A percentile compares a stretch with the other conserved stretches of the same genome.
Conservation (phyloP, 768 basidiomycete genomes). For the Clitopilus passeckerianus region DNA sequence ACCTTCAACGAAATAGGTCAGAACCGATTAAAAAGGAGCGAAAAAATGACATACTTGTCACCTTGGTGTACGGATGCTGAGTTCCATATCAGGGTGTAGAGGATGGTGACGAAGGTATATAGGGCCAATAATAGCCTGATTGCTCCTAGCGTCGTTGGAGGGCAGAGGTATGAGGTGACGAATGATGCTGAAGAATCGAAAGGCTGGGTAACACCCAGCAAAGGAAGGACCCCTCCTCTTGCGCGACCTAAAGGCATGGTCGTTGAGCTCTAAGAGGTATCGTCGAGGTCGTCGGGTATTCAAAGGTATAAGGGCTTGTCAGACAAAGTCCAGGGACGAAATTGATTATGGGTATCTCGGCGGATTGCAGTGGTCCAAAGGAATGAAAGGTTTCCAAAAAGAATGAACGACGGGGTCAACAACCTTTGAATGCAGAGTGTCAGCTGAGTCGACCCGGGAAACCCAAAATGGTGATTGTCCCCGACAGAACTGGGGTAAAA, state of each 20-base stretch:
- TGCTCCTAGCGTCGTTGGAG: slow-evolving; percentile 35
- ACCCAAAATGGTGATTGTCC: neutral
- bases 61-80: slow-evolving; percentile 21
- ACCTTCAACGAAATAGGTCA: slow-evolving; percentile 28
- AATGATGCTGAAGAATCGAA: slow-evolving; percentile 32
- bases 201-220: slow-evolving; percentile 12
- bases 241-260: slow-evolving; percentile 7
- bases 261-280: neutral
- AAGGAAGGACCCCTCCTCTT: slow-evolving; percentile 7
- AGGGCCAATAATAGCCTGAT: slow-evolving; percentile 44
- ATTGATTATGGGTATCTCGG: neutral
- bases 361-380: neutral
- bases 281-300: neutral
- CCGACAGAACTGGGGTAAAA: neutral
- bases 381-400: neutral
- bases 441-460: neutral
- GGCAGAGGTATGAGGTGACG: slow-evolving; percentile 47
- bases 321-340: neutral
- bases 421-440: neutral
- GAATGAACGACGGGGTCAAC: neutral
- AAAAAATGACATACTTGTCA: slow-evolving; percentile 23
- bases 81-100: slow-evolving; percentile 33
- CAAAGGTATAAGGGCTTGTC: neutral
- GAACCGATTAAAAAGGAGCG: neutral
- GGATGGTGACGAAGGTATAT: slow-evolving; percentile 39